These are phyloP conservation scores for Alternaria dauci DNA, from an alignment of 2,329 filamentous ascomycete species.

Conservation along the genomic window DNA sequence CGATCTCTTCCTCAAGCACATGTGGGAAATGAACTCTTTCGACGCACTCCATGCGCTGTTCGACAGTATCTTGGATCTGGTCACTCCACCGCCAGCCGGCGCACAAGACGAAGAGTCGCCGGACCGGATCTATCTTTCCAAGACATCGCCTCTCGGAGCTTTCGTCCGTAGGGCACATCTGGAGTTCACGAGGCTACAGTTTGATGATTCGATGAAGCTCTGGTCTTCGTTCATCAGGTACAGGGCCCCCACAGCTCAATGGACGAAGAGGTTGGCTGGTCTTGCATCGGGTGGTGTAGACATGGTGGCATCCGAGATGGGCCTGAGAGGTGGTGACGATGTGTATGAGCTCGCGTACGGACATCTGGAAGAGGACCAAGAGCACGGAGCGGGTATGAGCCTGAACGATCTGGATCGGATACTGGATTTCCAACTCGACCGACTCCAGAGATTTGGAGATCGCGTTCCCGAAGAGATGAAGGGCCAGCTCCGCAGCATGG, in stretches of 20 bases:
- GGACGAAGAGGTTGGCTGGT: slow-evolving; percentile 57
- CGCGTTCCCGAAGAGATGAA: slow-evolving; percentile 79
- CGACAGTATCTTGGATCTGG: slow-evolving; percentile 63
- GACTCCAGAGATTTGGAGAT: slow-evolving; percentile 85
- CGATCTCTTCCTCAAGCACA: slow-evolving; percentile 79
- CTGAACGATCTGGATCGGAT: slow-evolving; percentile 81
- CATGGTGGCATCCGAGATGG: slow-evolving; percentile 67
- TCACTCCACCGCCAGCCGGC: slow-evolving; percentile 59
- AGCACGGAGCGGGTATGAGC: slow-evolving; percentile 64
- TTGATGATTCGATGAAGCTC: slow-evolving; percentile 77
- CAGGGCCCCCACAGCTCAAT: slow-evolving; percentile 75
- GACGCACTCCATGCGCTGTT: slow-evolving; percentile 84
- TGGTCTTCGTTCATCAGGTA: slow-evolving; percentile 87
- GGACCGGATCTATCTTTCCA: slow-evolving; percentile 68
- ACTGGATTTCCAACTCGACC: slow-evolving; percentile 86
- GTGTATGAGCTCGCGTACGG: slow-evolving; percentile 63
- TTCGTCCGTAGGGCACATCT: slow-evolving; percentile 80
- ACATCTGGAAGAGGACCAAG: slow-evolving; percentile 53
- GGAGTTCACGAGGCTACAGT: slow-evolving; percentile 82
- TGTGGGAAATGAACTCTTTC: slow-evolving; percentile 86
- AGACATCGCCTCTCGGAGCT: slow-evolving; percentile 79
- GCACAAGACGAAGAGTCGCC: slow-evolving; percentile 31
- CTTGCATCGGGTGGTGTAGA: slow-evolving; percentile 58
- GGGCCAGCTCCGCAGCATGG: slow-evolving; percentile 72
- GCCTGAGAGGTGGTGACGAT: slow-evolving; percentile 60